Conservation (phyloP, 2,329 filamentous ascomycete genomes). For the Tetracladium maxilliforme region DNA sequence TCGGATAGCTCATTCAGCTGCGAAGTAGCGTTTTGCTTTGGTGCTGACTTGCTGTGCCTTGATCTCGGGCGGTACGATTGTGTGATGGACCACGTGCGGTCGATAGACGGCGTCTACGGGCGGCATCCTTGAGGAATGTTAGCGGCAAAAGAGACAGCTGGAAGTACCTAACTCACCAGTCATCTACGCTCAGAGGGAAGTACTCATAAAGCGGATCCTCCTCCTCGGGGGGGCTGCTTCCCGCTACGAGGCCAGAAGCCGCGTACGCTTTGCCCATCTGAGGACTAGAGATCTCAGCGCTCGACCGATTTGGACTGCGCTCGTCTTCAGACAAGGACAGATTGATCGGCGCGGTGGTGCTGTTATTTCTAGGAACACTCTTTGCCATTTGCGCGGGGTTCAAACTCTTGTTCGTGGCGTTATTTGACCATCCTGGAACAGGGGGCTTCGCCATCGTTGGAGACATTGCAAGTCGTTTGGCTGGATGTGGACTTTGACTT, state of each 20-base stretch:
- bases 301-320: conserved; percentile 32
- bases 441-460: too few species aligned
- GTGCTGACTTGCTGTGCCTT: conserved; percentile 52
- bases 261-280: too few species aligned
- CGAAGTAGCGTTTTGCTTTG: conserved; percentile 59
- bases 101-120: conserved; percentile 82
- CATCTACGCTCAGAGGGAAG: conserved; percentile 79
- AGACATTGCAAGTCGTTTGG: too few species aligned
- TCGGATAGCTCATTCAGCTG: too few species aligned
- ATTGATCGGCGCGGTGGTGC: conserved; percentile 27
- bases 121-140: conserved; percentile 43
- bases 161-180: conserved; percentile 41
- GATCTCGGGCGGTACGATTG: conserved; percentile 51
- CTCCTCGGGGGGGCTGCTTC: conserved; percentile 58
- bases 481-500: too few species aligned
- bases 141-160: neutral
- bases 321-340: conserved; percentile 47
- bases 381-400: too few species aligned
- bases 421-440: too few species aligned
- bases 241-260: too few species aligned
- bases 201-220: conserved; percentile 87
- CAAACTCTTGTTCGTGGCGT: too few species aligned
- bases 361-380: too few species aligned
- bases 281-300: too few species aligned
- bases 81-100: conserved; percentile 89